Evolutionary conservation across 768 basidiomycete genomes (phyloP).

Genomic region (Mycena metata): DNA sequence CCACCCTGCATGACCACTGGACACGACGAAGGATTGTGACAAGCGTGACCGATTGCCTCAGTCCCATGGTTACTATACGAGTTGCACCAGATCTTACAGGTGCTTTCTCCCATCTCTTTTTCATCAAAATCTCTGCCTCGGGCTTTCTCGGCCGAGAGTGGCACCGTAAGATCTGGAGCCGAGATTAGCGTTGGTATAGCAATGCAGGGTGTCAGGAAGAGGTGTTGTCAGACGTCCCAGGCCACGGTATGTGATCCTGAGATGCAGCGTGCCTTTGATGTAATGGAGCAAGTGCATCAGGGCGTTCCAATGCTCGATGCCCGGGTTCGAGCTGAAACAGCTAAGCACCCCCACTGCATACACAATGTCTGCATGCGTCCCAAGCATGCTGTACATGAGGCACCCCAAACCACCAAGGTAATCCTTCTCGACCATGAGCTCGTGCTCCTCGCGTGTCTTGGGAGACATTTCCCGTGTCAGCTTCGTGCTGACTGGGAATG

Average conservation of each 20-base stretch:
- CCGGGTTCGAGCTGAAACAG: not conserved
- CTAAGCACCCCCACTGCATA: not conserved
- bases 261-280: not conserved
- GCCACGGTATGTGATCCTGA: not conserved
- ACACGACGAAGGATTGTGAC: too few species aligned
- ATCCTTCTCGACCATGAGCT: not conserved
- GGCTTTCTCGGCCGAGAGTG: too few species aligned
- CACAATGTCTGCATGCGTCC: not conserved
- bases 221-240: not conserved
- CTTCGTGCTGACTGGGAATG: slow-evolving; percentile 3
- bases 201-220: not conserved
- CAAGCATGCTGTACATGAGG: not conserved
- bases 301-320: slow-evolving; percentile 4
- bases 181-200: too few species aligned
- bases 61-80: too few species aligned
- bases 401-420: not conserved
- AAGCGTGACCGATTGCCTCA: too few species aligned
- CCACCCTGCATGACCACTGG: too few species aligned
- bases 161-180: too few species aligned
- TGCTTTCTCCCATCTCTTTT: too few species aligned
- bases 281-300: not conserved
- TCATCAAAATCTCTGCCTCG: too few species aligned
- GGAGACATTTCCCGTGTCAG: not conserved
- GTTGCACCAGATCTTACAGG: too few species aligned
- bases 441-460: not conserved